Base-by-base conservation (phyloP, 1,284 basidiomycete species). In the Afroboletus lepidellus region DNA sequence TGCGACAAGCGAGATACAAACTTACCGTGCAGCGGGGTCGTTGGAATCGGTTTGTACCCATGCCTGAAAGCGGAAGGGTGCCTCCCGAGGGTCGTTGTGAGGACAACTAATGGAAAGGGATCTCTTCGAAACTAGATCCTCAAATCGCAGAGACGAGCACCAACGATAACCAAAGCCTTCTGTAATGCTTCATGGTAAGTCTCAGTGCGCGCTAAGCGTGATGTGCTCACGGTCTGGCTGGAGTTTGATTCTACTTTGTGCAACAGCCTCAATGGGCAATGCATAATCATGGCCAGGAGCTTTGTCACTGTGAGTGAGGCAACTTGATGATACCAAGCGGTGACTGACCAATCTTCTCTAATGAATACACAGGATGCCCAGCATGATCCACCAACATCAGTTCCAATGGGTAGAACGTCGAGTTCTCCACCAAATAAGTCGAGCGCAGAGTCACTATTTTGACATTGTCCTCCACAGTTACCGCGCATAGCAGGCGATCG, bases 361-460 rank as follows among this genome's bases (percentile, higher is more conserved):
- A 72, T 0, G 88, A 83, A 52, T 88, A 85, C 3, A 87, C 81
- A 24, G 93, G 86, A 60, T 92, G 90, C 13, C 94, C 94, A 53
- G 81, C 78, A 32, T 89, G 83, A 62, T 98, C 94, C 5, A 98
- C 85, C 24, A 99, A 74, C 51, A 93, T 92, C 64, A 99, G 74
- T 72, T 99, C 97, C 60, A 98, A 74, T 1, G 97, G 94, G 61
- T 99, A 92, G 51, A 96, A 77, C 0, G 96, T 97, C 56, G 86
- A 75, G 70, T 99, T 99, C 70, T 95, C 90, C 48, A 99, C 79
- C 63, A 91, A 87, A 70, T 97, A 95, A 0, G 93, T 94, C 0
- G 97, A 99, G 36, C 95, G 82, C 61, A 99, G 82, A 1, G 94
- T 98, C 57, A 99, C 92, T 55, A 97, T 74, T 76, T 99, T 99